Conservation (phyloP, 2,329 filamentous ascomycete species). For the Pseudogymnoascus sp. region DNA sequence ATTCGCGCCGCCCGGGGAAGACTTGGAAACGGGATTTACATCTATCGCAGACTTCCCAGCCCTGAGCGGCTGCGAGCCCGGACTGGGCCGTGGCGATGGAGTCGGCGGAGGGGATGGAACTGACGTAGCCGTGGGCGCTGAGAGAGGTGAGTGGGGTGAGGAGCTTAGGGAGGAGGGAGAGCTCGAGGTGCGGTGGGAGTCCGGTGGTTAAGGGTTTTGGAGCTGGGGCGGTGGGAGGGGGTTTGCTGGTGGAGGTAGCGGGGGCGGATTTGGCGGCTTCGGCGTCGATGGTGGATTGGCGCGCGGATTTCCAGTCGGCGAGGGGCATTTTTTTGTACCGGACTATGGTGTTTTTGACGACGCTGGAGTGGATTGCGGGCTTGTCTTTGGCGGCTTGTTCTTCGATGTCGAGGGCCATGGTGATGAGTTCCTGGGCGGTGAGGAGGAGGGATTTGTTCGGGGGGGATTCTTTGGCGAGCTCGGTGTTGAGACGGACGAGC, state of each 20-base stretch:
- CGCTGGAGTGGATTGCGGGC: constrained; percentile 68
- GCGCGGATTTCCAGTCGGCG: constrained; percentile 64
- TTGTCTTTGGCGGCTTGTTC: constrained; percentile 65
- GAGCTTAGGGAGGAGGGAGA: constrained; percentile 56
- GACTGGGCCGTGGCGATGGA: constrained; percentile 61
- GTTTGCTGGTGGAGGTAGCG: constrained; percentile 19
- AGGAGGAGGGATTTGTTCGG: constrained; percentile 51
- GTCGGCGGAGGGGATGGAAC: constrained; percentile 54
- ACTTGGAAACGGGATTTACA: constrained; percentile 85
- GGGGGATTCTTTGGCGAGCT: constrained; percentile 47
- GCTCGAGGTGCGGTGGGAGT: constrained; percentile 61
- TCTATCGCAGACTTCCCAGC: constrained; percentile 85
- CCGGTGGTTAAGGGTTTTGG: constrained; percentile 60
- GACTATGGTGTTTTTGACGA: constrained; percentile 76
- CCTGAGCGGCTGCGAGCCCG: constrained; percentile 60
- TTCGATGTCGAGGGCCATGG: constrained; percentile 69
- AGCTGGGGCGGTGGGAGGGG: constrained; percentile 25
- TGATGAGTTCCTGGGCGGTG: constrained; percentile 61
- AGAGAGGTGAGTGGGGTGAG: constrained; percentile 59
- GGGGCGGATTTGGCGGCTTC: constrained; percentile 29
- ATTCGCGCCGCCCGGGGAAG: constrained; percentile 74
- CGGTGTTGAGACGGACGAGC: constrained; percentile 60
- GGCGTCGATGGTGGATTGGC: constrained; percentile 39
- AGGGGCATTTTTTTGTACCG: constrained; percentile 68
- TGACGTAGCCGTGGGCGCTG: constrained; percentile 69